phyloP scores from a whole-genome alignment of 805 yeast genomes.

The Zygoascus bituminiphila region DNA sequence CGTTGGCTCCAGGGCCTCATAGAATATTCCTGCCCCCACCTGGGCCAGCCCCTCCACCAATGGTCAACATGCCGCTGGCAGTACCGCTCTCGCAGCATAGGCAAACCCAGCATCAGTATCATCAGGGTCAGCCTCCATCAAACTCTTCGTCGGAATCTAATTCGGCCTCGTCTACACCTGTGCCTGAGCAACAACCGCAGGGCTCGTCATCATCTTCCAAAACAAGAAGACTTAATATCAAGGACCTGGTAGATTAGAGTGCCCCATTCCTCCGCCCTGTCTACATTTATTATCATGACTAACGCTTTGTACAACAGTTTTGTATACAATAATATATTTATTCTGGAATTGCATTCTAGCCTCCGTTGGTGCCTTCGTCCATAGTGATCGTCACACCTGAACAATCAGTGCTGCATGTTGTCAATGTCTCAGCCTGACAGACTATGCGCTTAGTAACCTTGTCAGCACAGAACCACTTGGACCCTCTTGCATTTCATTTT shows the following conservation, averaged over 20 bases:
- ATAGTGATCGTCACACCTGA: too few species aligned
- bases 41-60: background rate
- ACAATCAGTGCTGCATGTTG: background rate
- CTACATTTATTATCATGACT: background rate
- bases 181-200: background rate
- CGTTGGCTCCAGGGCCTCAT: background rate
- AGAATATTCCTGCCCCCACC: background rate
- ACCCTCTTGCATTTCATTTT: background rate
- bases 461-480: background rate
- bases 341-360: background rate
- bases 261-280: too few species aligned
- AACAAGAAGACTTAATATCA: background rate
- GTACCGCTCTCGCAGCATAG: slow-evolving; percentile 1
- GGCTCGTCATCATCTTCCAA: background rate
- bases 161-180: background rate
- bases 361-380: too few species aligned
- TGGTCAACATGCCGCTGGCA: background rate
- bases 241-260: background rate
- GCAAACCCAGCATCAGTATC: slow-evolving; percentile 1
- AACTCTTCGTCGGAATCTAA: background rate
- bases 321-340: background rate
- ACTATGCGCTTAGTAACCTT: background rate
- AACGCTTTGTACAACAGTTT: background rate
- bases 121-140: background rate
- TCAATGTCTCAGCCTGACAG: background rate